Evolutionary conservation across 2,329 filamentous ascomycete species (phyloP).

Genomic region (Fonsecaea monophora): DNA sequence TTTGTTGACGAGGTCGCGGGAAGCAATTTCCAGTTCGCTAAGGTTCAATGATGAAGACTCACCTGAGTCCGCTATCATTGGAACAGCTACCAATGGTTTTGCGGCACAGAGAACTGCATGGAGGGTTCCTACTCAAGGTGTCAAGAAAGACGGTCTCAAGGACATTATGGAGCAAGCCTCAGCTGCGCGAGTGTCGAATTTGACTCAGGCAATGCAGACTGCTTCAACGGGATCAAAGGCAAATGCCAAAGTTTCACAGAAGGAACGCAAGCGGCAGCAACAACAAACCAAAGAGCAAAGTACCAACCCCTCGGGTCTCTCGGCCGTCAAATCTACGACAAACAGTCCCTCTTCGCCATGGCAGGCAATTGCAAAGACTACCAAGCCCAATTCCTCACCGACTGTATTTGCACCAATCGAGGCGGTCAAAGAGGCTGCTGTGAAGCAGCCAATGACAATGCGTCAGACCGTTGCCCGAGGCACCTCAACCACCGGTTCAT

Average conservation of each 20-base stretch:
- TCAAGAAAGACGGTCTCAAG: conserved; percentile 73
- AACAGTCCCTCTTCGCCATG: conserved; percentile 62
- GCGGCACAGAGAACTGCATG: conserved; percentile 55
- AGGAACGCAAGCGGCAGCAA: conserved; percentile 85
- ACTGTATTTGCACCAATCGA: conserved; percentile 25
- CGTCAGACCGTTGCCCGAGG: conserved; percentile 65
- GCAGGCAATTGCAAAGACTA: conserved; percentile 61
- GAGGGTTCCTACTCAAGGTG: conserved; percentile 61
- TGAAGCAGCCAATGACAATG: conserved; percentile 62
- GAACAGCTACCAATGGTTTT: conserved; percentile 26
- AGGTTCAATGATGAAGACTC: neutral
- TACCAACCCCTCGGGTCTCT: conserved; percentile 45
- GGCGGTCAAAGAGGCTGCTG: conserved; percentile 6
- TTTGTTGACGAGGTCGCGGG: conserved; percentile 3
- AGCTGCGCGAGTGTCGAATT: conserved; percentile 56
- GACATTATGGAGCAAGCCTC: conserved; percentile 75
- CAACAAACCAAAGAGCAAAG: conserved; percentile 60
- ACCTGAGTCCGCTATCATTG: neutral
- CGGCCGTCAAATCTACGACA: conserved; percentile 1
- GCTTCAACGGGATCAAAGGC: conserved; percentile 47
- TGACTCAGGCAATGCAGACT: conserved; percentile 60
- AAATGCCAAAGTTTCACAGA: conserved; percentile 78
- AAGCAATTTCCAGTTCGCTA: conserved; percentile 6
- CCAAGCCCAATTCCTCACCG: conserved; percentile 25
- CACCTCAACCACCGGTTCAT: conserved; percentile 32